Conservation (phyloP, 352 stramenopile genomes). For the Pythium dissotocum region DNA sequence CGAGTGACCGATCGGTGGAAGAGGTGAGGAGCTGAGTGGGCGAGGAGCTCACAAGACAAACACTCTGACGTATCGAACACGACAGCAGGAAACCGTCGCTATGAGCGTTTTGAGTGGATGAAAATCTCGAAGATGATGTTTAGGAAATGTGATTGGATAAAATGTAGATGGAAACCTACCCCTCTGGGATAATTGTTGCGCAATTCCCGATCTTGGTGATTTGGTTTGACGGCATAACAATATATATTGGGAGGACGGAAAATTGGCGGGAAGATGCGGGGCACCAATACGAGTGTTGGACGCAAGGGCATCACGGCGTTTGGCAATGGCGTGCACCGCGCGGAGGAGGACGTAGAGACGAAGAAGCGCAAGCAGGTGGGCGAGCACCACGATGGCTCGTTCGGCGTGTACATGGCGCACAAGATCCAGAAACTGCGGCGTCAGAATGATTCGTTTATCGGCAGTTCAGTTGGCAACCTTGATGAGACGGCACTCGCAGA, state of each 20-base stretch:
- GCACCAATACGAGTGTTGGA: background rate
- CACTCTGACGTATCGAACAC: constrained; percentile 9
- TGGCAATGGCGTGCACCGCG: constrained; percentile 28
- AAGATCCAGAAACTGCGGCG: constrained; percentile 89
- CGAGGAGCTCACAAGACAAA: constrained; percentile 9
- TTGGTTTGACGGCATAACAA: background rate
- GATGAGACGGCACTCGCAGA: constrained; percentile 8
- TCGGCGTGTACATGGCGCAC: constrained; percentile 89
- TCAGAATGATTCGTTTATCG: constrained; percentile 56
- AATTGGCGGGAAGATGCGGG: constrained; percentile 6
- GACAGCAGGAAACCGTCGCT: background rate
- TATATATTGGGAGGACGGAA: background rate
- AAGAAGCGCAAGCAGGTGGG: constrained; percentile 55
- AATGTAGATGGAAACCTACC: constrained; percentile 9
- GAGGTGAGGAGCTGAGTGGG: background rate
- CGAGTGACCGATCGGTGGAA: background rate
- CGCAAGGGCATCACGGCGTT: constrained; percentile 28
- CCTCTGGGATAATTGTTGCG: background rate
- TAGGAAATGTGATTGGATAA: constrained; percentile 8
- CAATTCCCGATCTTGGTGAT: background rate
- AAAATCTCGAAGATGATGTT: constrained; percentile 4
- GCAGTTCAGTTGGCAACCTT: background rate
- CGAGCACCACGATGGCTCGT: constrained; percentile 87
- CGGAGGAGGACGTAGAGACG: constrained; percentile 6
- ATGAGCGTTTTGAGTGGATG: constrained; percentile 7